Evolutionary conservation across 2,329 filamentous ascomycete species (phyloP).

Genomic region (Colletotrichum chrysophilum): DNA sequence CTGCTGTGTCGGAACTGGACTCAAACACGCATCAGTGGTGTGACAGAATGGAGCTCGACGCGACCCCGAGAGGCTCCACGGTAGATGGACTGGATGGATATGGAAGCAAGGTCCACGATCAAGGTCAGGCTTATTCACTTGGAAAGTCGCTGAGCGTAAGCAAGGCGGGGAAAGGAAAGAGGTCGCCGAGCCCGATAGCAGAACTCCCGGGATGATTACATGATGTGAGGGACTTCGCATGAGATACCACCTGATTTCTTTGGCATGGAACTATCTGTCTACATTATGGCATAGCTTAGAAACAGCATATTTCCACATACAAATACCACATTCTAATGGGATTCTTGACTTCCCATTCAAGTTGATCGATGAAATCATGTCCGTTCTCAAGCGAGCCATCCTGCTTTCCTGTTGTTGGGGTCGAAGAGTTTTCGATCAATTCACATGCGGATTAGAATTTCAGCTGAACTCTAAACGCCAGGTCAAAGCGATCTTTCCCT

Average conservation of each 20-base stretch:
- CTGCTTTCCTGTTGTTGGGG: too few relatives aligned
- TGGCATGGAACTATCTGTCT: background rate
- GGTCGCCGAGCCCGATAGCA: background rate
- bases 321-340: background rate
- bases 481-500: background rate
- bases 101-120: background rate
- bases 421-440: too few relatives aligned
- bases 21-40: conserved; percentile 26
- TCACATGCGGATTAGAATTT: background rate
- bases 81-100: background rate
- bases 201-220: conserved; percentile 24
- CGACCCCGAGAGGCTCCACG: background rate
- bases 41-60: conserved; percentile 23
- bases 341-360: background rate
- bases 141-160: background rate
- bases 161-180: background rate
- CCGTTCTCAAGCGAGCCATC: too few relatives aligned
- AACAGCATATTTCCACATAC: background rate
- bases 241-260: background rate
- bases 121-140: background rate
- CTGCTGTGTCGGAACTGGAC: conserved; percentile 23
- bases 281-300: background rate
- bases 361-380: fast-evolving
- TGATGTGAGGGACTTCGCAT: background rate
- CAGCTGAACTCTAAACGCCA: background rate